Evolutionary conservation across 129 eudicot genomes (phyloP).

Genomic region (Lonicera japonica): DNA sequence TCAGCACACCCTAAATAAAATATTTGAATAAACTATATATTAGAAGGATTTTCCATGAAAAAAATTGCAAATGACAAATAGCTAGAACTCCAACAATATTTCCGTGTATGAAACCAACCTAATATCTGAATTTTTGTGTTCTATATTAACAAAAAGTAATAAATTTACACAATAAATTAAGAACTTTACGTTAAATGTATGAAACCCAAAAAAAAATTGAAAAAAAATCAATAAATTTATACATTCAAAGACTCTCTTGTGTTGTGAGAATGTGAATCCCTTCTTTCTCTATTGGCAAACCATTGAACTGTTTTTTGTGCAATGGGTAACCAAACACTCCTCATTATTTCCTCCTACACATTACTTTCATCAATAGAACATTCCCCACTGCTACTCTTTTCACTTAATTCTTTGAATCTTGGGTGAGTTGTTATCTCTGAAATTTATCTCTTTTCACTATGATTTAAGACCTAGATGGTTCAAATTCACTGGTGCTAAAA

Average conservation of each 20-base stretch:
- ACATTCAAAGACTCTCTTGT: conserved; percentile 32
- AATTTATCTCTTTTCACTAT: conserved; percentile 51
- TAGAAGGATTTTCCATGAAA: too few species aligned
- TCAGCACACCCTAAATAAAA: too few species aligned
- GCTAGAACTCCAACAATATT: too few species aligned
- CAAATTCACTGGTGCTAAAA: background rate
- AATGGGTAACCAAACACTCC: conserved; percentile 72
- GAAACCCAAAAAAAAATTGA: too few species aligned
- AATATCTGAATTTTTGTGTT: too few species aligned
- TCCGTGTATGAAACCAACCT: too few species aligned
- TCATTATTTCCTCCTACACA: conserved; percentile 44
- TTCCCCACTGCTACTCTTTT: background rate
- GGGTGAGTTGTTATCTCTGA: conserved; percentile 69
- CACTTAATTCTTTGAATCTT: conserved; percentile 32
- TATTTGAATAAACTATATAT: too few species aligned
- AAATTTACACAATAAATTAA: too few species aligned
- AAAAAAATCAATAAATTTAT: conserved; percentile 1
- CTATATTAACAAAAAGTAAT: too few species aligned
- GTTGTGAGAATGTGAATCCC: conserved; percentile 20
- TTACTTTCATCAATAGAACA: conserved; percentile 9
- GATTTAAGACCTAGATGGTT: conserved; percentile 10
- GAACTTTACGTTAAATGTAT: too few species aligned
- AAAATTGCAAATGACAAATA: too few species aligned
- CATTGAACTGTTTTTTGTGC: conserved; percentile 75
- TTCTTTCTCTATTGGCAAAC: conserved; percentile 72